Percentiles rank a stretch among this genome's conserved stretches.
phyloP scores from a whole-genome alignment of 768 basidiomycete genomes.

The Panus rudis region DNA sequence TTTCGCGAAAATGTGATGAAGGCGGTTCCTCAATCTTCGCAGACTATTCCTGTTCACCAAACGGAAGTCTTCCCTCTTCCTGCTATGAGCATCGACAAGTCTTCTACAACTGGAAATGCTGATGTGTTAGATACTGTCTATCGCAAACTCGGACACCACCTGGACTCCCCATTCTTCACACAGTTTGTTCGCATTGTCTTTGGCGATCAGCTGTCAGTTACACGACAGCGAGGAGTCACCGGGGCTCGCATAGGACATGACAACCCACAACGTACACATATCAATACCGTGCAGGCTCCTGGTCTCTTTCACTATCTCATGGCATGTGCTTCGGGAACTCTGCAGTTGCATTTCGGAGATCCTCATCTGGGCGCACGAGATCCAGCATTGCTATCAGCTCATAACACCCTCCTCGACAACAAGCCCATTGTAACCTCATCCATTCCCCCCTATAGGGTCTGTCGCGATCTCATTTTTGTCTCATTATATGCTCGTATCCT shows the following conservation, averaged over 20 bases:
- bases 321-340: constrained; percentile 22
- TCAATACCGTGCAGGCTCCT: constrained; percentile 20
- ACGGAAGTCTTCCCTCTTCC: constrained; percentile 24
- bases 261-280: constrained; percentile 16
- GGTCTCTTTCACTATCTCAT: constrained; percentile 35
- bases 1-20: constrained; percentile 17
- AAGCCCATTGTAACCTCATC: constrained; percentile 30
- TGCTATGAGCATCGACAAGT: constrained; percentile 31
- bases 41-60: constrained; percentile 25
- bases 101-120: constrained; percentile 27
- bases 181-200: constrained; percentile 9
- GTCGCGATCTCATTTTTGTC: constrained; percentile 29
- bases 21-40: constrained; percentile 12
- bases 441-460: constrained; percentile 25
- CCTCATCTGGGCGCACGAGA: constrained; percentile 20
- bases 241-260: constrained; percentile 28
- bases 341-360: constrained; percentile 28
- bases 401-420: constrained; percentile 28
- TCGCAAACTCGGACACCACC: constrained; percentile 18
- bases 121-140: constrained; percentile 25
- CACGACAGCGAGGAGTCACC: constrained; percentile 24
- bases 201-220: constrained; percentile 33
- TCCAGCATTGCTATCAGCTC: constrained; percentile 27
- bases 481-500: constrained; percentile 28
- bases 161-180: not conserved